phyloP scores from a whole-genome alignment of 495 filamentous ascomycete genomes.

The Neurospora sp. region DNA sequence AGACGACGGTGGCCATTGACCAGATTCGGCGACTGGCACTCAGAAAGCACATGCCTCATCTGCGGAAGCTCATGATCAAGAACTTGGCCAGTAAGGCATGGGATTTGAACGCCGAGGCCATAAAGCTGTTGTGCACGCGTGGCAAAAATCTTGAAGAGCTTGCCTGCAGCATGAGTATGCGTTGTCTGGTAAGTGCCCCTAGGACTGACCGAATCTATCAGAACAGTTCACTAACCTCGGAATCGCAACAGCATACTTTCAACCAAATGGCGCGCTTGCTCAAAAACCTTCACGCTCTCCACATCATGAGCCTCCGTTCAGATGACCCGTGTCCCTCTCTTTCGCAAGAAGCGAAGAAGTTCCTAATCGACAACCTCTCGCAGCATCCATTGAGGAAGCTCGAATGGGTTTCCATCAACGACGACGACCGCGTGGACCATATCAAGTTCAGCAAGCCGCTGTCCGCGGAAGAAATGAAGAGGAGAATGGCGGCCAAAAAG shows the following conservation, averaged over 20 bases:
- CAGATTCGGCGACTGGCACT: conserved; percentile 42
- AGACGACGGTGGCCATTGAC: conserved; percentile 35
- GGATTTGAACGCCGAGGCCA: conserved; percentile 43
- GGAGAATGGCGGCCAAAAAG: not conserved
- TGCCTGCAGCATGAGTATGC: conserved; percentile 39
- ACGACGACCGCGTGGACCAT: conserved; percentile 30
- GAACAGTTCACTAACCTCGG: not conserved
- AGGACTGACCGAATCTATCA: not conserved
- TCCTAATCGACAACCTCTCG: conserved; percentile 42
- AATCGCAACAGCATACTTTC: conserved; percentile 35
- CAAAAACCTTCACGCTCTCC: conserved; percentile 38
- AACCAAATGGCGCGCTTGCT: conserved; percentile 41
- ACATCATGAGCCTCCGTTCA: conserved; percentile 39
- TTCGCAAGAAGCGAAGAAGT: conserved; percentile 38
- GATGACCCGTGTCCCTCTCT: conserved; percentile 42
- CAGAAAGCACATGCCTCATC: conserved; percentile 33
- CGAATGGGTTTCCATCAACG: conserved; percentile 42
- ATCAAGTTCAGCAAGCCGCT: conserved; percentile 20
- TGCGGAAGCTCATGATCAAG: conserved; percentile 40
- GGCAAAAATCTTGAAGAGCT: conserved; percentile 43
- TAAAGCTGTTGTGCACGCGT: conserved; percentile 35
- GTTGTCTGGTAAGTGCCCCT: conserved; percentile 36
- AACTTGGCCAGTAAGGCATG: conserved; percentile 39
- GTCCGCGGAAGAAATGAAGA: not conserved
- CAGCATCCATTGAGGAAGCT: conserved; percentile 41